Percentiles rank a stretch among this genome's conserved stretches.
These are phyloP conservation scores for Rhizopogon roseolus DNA, from an alignment of 768 basidiomycete species.

Conservation along the genomic window DNA sequence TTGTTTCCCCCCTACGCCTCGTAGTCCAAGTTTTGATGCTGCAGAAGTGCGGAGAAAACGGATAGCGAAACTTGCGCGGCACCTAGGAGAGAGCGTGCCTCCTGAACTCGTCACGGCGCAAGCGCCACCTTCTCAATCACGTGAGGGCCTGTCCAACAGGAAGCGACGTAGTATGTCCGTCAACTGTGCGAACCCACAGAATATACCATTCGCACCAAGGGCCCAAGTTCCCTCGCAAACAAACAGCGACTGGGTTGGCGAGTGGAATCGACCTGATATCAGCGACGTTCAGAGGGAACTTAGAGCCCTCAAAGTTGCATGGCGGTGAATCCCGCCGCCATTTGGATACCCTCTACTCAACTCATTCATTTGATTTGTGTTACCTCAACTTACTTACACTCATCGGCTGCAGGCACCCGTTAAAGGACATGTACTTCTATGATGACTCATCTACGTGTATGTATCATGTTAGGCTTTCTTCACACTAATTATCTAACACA, in stretches of 20 bases:
- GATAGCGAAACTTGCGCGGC: slow-evolving; percentile 54
- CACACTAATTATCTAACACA: slow-evolving; percentile 1
- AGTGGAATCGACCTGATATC: slow-evolving; percentile 37
- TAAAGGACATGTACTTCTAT: not conserved
- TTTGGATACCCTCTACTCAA: not conserved
- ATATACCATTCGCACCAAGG: not conserved
- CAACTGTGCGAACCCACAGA: not conserved
- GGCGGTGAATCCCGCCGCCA: not conserved
- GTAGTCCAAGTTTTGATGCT: slow-evolving; percentile 17
- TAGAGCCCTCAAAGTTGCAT: slow-evolving; percentile 16
- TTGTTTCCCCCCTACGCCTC: slow-evolving; percentile 12
- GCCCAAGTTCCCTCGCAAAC: not conserved
- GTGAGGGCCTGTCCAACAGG: not conserved
- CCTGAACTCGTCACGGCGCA: slow-evolving; percentile 43
- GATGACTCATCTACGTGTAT: slow-evolving; percentile 1
- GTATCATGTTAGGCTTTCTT: slow-evolving; percentile 6
- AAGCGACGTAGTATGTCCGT: slow-evolving; percentile 15
- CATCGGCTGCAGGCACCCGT: slow-evolving; percentile 16
- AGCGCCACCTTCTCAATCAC: not conserved
- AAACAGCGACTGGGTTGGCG: slow-evolving; percentile 29
- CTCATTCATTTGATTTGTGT: not conserved
- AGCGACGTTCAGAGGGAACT: slow-evolving; percentile 34
- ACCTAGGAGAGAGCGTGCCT: slow-evolving; percentile 57
- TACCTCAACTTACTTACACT: not conserved
- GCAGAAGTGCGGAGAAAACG: slow-evolving; percentile 38